phyloP scores from a whole-genome alignment of 441 rosid genomes.

The Metrosideros polymorpha region DNA sequence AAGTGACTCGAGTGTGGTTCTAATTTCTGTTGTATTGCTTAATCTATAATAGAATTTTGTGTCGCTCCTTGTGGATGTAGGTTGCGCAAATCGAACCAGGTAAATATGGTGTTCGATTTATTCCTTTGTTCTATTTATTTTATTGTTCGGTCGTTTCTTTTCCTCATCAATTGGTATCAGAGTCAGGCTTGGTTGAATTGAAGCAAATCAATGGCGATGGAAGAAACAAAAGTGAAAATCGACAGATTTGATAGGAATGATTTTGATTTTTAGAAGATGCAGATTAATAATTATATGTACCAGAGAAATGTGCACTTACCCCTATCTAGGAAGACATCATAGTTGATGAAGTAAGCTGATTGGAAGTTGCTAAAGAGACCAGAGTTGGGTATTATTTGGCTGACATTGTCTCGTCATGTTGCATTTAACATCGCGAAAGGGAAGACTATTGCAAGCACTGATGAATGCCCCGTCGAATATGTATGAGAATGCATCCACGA shows the following conservation, averaged over 20 bases:
- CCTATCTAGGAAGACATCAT: not conserved
- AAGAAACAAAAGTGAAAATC: not conserved
- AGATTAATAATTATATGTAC: not conserved
- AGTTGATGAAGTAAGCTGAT: no score
- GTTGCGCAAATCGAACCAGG: not conserved
- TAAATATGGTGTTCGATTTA: not conserved
- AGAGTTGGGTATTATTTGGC: not conserved
- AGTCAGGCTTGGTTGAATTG: accelerated
- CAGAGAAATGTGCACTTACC: not conserved
- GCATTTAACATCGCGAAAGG: not conserved
- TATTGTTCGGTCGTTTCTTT: not conserved
- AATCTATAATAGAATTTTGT: not conserved
- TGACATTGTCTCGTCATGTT: not conserved
- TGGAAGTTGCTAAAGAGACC: not conserved
- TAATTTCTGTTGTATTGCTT: not conserved
- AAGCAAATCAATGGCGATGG: not conserved
- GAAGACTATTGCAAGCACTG: not conserved
- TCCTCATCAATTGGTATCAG: not conserved
- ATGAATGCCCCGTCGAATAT: not conserved
- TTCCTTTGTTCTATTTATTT: not conserved
- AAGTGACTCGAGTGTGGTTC: not conserved
- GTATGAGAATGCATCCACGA: not conserved
- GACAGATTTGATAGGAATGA: not conserved
- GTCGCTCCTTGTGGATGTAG: not conserved
- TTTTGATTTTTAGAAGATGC: not conserved